Conservation (phyloP, 1,139 yeast species). For the Pichia sp. region DNA sequence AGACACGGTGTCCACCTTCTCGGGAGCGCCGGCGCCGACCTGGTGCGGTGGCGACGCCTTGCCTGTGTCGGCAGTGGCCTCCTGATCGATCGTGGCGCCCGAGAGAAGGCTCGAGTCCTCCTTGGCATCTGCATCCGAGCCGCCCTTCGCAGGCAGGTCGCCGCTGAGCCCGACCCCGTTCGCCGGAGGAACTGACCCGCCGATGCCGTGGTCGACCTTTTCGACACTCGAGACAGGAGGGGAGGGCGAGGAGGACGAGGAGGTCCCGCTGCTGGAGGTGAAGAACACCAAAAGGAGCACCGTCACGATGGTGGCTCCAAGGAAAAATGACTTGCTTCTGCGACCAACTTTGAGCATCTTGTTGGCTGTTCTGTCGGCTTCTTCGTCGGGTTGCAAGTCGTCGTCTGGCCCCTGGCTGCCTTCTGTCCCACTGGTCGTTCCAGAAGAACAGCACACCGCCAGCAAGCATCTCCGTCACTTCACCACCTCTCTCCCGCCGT, state of each 20-base stretch:
- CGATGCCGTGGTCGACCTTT: slow-evolving; percentile 18
- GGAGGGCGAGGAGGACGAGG: slow-evolving; percentile 2
- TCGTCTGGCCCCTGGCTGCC: too few species aligned
- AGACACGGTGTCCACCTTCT: slow-evolving; percentile 14
- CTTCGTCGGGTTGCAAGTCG: neutral
- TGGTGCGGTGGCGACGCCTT: slow-evolving; percentile 1
- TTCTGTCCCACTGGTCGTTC: neutral
- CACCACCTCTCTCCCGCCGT: neutral
- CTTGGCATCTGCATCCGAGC: neutral
- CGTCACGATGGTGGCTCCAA: slow-evolving; percentile 11
- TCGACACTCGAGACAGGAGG: slow-evolving; percentile 4
- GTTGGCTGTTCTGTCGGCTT: neutral
- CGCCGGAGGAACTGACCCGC: slow-evolving; percentile 11
- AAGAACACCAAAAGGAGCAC: slow-evolving; percentile 8
- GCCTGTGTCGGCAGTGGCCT: slow-evolving; percentile 12
- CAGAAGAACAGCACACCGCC: neutral
- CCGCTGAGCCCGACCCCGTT: slow-evolving; percentile 12
- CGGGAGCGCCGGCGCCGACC: slow-evolving; percentile 2
- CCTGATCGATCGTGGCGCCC: slow-evolving; percentile 21
- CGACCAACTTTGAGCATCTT: slow-evolving; percentile 16
- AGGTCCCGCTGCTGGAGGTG: slow-evolving; percentile 7
- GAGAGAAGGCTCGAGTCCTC: slow-evolving; percentile 13
- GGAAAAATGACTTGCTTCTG: slow-evolving; percentile 14
- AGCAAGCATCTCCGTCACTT: neutral
- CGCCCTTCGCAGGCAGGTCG: neutral